These are phyloP conservation scores for Suillus luteus DNA, from an alignment of 768 basidiomycete genomes.

Conservation along the genomic window DNA sequence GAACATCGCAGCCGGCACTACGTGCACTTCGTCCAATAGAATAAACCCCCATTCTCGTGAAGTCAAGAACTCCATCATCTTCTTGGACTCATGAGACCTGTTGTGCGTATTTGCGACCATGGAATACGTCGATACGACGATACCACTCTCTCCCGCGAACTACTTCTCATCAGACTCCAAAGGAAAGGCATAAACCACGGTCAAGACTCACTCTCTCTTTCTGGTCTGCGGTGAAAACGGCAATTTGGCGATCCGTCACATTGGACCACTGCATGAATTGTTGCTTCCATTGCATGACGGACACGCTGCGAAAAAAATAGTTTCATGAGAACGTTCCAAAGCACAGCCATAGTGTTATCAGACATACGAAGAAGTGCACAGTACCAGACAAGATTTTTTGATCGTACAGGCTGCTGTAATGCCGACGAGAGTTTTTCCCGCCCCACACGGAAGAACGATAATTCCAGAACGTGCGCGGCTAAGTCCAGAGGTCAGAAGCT, in stretches of 20 bases:
- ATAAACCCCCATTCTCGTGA: slow-evolving; percentile 99
- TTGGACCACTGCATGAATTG: slow-evolving; percentile 99
- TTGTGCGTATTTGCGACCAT: slow-evolving; percentile 99
- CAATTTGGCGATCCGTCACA: slow-evolving; percentile 94
- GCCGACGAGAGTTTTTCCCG: slow-evolving; percentile 98
- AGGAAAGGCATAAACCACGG: not conserved
- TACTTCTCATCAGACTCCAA: slow-evolving; percentile 32
- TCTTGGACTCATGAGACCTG: slow-evolving; percentile 97
- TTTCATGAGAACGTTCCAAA: slow-evolving; percentile 4
- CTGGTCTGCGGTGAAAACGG: slow-evolving; percentile 95
- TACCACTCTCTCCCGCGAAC: slow-evolving; percentile 97
- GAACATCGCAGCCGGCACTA: slow-evolving; percentile 99
- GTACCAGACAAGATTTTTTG: slow-evolving; percentile 96
- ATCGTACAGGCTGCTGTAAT: slow-evolving; percentile 99
- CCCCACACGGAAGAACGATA: slow-evolving; percentile 97
- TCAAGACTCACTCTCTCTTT: slow-evolving; percentile 80
- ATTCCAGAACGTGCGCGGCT: slow-evolving; percentile 98
- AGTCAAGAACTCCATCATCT: slow-evolving; percentile 99
- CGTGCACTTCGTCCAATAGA: slow-evolving; percentile 96
- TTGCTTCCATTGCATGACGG: slow-evolving; percentile 98
- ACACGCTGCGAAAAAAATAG: slow-evolving; percentile 52
- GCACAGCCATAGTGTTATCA: not conserved
- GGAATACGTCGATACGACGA: slow-evolving; percentile 98
- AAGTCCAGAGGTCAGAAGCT: slow-evolving; percentile 16
- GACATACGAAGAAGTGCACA: slow-evolving; percentile 96